phyloP scores from a whole-genome alignment of 106 monocot genomes.

The Vanilla planifolia region DNA sequence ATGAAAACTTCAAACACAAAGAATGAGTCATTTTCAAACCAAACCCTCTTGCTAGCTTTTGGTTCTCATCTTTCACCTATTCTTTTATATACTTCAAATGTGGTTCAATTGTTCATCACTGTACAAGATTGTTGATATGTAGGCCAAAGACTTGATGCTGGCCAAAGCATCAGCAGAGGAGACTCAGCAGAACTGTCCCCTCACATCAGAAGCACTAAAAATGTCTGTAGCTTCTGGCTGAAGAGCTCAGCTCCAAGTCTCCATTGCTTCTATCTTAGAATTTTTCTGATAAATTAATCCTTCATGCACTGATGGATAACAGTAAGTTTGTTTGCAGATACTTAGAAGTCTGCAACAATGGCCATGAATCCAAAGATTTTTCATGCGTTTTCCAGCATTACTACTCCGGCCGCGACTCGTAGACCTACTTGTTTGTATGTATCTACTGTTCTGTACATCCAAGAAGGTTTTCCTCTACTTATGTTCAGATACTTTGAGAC shows the following conservation, averaged over 20 bases:
- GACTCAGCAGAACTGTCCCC: conserved; percentile 44
- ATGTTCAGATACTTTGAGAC: too few species aligned
- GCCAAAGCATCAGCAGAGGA: conserved; percentile 56
- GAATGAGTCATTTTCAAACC: too few species aligned
- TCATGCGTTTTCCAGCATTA: conserved; percentile 80
- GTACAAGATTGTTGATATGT: too few species aligned
- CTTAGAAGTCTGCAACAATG: conserved; percentile 42
- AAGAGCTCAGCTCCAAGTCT: not conserved
- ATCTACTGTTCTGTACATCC: too few species aligned
- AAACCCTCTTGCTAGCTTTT: too few species aligned
- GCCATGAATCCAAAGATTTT: conserved; percentile 66
- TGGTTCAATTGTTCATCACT: too few species aligned
- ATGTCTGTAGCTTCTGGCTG: conserved; percentile 37
- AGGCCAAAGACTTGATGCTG: conserved; percentile 87
- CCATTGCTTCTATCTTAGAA: not conserved
- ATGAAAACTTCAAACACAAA: too few species aligned
- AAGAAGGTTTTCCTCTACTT: too few species aligned
- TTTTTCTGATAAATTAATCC: not conserved
- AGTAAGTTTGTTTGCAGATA: conserved; percentile 41
- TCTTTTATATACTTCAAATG: too few species aligned
- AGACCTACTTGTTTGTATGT: too few species aligned
- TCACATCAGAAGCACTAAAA: conserved; percentile 44
- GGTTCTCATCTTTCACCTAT: too few species aligned
- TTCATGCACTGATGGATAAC: not conserved
- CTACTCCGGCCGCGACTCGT: conserved; percentile 63